These are phyloP conservation scores for Cordyceps fumosorosea DNA, from an alignment of 2,329 filamentous ascomycete species.

Conservation along the genomic window DNA sequence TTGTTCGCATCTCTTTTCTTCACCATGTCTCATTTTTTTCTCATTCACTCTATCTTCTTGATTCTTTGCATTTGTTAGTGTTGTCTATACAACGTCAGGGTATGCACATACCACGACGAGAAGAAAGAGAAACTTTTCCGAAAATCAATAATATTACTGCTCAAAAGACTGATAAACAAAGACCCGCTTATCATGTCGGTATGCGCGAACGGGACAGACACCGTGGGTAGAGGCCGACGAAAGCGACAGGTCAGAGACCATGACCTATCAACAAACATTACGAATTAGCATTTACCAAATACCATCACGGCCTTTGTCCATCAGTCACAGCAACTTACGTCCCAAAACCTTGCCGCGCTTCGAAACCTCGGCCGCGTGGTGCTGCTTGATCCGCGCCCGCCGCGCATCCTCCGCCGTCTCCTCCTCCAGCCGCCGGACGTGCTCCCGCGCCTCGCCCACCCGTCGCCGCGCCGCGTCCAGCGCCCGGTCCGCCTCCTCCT, in stretches of 20 bases:
- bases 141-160: too few relatives aligned
- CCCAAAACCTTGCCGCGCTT: slow-evolving; percentile 65
- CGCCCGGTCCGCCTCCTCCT: slow-evolving; percentile 59
- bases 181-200: too few relatives aligned
- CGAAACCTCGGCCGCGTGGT: slow-evolving; percentile 56
- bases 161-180: too few relatives aligned
- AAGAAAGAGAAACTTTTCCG: too few relatives aligned
- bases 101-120: too few relatives aligned
- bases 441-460: slow-evolving; percentile 56
- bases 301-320: not conserved
- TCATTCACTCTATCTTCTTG: too few relatives aligned
- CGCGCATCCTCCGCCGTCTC: slow-evolving; percentile 61
- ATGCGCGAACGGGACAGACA: not conserved
- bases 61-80: too few relatives aligned
- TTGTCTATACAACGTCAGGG: too few relatives aligned
- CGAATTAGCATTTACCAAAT: not conserved
- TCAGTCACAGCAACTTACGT: slow-evolving; percentile 40
- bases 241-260: not conserved
- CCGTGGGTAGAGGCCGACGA: not conserved
- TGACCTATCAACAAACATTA: not conserved
- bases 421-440: slow-evolving; percentile 55
- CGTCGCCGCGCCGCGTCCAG: slow-evolving; percentile 50
- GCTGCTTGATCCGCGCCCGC: slow-evolving; percentile 61
- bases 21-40: too few relatives aligned
- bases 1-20: too few relatives aligned